These are phyloP conservation scores for Parietaria judaica DNA, from an alignment of 306 rosid genomes.

Conservation along the genomic window DNA sequence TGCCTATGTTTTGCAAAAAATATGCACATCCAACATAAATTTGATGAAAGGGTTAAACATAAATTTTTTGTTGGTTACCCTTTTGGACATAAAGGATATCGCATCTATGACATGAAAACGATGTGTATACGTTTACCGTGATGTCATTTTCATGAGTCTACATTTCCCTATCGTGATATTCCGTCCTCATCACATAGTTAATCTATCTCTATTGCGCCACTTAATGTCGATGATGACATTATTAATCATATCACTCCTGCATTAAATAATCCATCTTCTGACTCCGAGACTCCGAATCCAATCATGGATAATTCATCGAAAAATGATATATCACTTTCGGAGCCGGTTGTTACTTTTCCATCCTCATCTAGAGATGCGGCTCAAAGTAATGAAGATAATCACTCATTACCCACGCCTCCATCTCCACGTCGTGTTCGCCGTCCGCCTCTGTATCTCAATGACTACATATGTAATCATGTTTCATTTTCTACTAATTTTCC, in stretches of 20 bases:
- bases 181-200: background rate
- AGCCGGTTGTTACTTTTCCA: too few relatives aligned
- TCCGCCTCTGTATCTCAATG: background rate
- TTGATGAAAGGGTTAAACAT: constrained; percentile 1
- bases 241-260: background rate
- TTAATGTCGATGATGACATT: too few relatives aligned
- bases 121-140: background rate
- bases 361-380: too few relatives aligned
- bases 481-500: background rate
- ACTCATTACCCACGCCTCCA: too few relatives aligned
- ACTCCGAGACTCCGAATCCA: background rate
- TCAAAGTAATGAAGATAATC: too few relatives aligned
- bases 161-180: background rate
- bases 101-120: background rate
- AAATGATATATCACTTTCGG: too few relatives aligned
- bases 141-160: background rate
- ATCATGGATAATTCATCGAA: background rate
- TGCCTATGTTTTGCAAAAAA: too few relatives aligned
- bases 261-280: background rate
- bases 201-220: background rate
- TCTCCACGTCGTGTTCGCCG: background rate
- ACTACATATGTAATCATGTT: constrained; percentile 9
- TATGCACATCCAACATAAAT: constrained; percentile 10
- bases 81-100: constrained; percentile 7
- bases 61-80: constrained; percentile 10